A percentile compares a stretch with the other conserved stretches of the same genome.
These are phyloP conservation scores for Pyronema omphalodes DNA, from an alignment of 495 filamentous ascomycete species.

Conservation along the genomic window DNA sequence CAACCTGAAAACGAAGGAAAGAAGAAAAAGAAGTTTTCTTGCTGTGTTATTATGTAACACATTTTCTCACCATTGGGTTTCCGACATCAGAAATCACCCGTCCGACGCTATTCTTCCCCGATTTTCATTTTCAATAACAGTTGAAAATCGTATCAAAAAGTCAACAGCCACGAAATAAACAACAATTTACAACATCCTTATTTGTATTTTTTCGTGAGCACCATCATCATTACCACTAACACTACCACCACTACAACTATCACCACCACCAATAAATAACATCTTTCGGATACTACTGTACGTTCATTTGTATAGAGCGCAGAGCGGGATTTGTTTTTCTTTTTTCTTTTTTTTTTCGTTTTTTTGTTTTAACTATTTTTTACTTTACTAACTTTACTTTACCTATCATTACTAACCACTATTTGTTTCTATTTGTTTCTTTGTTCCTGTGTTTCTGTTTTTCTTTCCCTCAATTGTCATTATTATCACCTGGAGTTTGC, in stretches of 20 bases:
- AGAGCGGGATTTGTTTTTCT: too few species aligned
- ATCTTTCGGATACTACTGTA: too few species aligned
- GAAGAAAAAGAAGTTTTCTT: constrained; percentile 6
- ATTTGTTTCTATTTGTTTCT: background rate
- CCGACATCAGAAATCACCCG: too few species aligned
- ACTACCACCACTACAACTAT: too few species aligned
- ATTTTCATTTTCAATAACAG: background rate
- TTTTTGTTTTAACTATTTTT: too few species aligned
- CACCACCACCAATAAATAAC: background rate
- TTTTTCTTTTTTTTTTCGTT: too few species aligned
- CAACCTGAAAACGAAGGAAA: background rate
- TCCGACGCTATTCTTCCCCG: too few species aligned
- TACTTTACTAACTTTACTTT: too few species aligned
- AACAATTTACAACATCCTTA: background rate
- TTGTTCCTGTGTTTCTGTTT: background rate
- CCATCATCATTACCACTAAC: background rate
- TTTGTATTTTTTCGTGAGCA: background rate
- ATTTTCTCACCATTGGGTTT: background rate
- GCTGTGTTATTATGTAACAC: constrained; percentile 7
- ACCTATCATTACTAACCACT: too few species aligned
- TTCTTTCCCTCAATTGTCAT: background rate
- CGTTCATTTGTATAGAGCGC: too few species aligned
- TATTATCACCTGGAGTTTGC: background rate
- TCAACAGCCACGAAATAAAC: background rate
- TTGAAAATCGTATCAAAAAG: background rate